phyloP scores from a whole-genome alignment of 2,329 filamentous ascomycete genomes.

The Myriosclerotinia duriaeana region DNA sequence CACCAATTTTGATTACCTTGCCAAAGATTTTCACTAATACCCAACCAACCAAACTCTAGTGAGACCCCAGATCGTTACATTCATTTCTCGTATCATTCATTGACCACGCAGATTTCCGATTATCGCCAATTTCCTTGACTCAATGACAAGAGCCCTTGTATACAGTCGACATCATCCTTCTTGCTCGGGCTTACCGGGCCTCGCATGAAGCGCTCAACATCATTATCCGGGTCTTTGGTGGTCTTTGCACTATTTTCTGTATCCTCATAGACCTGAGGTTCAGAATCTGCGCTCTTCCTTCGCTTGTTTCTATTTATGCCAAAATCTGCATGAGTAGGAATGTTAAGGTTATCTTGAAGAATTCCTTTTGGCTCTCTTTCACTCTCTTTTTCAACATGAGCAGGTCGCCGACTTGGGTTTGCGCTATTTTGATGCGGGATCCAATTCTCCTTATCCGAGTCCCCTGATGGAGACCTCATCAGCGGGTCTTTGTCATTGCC shows the following conservation, averaged over 20 bases:
- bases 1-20: slow-evolving; percentile 10
- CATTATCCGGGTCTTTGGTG: slow-evolving; percentile 48
- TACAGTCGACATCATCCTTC: slow-evolving; percentile 80
- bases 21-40: not conserved
- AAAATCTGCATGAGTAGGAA: slow-evolving; percentile 35
- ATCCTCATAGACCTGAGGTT: slow-evolving; percentile 56
- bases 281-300: slow-evolving; percentile 32
- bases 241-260: slow-evolving; percentile 35
- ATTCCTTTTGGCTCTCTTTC: slow-evolving; percentile 29
- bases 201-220: slow-evolving; percentile 73
- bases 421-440: slow-evolving; percentile 54
- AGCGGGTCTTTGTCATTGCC: slow-evolving; percentile 40
- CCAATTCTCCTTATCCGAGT: slow-evolving; percentile 97
- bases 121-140: slow-evolving; percentile 86
- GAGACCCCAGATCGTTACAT: slow-evolving; percentile 20
- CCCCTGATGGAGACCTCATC: slow-evolving; percentile 56
- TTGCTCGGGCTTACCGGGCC: slow-evolving; percentile 66
- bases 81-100: slow-evolving; percentile 17
- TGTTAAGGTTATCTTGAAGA: slow-evolving; percentile 36
- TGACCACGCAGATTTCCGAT: not conserved
- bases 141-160: slow-evolving; percentile 82
- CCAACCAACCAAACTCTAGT: slow-evolving; percentile 22
- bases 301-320: slow-evolving; percentile 31
- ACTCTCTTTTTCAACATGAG: slow-evolving; percentile 36
- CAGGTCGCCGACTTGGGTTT: slow-evolving; percentile 41